Evolutionary conservation across 805 yeast genomes (phyloP).

Genomic region (Hemisphaericaspora nanyangensis): DNA sequence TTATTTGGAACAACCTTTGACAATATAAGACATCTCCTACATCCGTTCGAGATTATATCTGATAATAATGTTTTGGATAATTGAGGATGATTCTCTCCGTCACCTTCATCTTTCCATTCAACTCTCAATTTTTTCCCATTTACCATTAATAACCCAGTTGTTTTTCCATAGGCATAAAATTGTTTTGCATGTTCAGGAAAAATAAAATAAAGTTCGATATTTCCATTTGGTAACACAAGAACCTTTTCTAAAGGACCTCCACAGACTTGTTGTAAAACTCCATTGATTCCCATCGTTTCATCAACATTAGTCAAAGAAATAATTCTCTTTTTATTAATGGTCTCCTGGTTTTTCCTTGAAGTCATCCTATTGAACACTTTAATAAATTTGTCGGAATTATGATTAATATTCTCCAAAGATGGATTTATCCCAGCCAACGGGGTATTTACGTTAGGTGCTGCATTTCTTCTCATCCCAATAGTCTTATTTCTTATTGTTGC

Average conservation of each 20-base stretch:
- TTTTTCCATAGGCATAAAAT: conserved; percentile 48
- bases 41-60: conserved; percentile 41
- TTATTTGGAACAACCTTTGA: conserved; percentile 22
- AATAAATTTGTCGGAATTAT: conserved; percentile 1
- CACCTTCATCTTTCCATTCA: conserved; percentile 40
- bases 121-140: conserved; percentile 53
- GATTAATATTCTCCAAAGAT: conserved; percentile 6
- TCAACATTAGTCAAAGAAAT: conserved; percentile 4
- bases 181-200: conserved; percentile 49
- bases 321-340: background rate
- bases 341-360: background rate
- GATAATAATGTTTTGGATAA: conserved; percentile 19
- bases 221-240: conserved; percentile 18
- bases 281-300: conserved; percentile 39
- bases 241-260: conserved; percentile 71
- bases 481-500: background rate
- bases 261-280: conserved; percentile 50
- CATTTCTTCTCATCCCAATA: background rate
- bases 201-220: conserved; percentile 49
- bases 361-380: background rate
- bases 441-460: background rate
- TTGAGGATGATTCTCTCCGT: conserved; percentile 11
- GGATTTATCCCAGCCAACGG: conserved; percentile 4
- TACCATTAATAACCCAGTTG: conserved; percentile 51
- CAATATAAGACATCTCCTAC: conserved; percentile 53